Evolutionary conservation across 495 filamentous ascomycete genomes (phyloP).

Genomic region (Aspergillus nanangensis): DNA sequence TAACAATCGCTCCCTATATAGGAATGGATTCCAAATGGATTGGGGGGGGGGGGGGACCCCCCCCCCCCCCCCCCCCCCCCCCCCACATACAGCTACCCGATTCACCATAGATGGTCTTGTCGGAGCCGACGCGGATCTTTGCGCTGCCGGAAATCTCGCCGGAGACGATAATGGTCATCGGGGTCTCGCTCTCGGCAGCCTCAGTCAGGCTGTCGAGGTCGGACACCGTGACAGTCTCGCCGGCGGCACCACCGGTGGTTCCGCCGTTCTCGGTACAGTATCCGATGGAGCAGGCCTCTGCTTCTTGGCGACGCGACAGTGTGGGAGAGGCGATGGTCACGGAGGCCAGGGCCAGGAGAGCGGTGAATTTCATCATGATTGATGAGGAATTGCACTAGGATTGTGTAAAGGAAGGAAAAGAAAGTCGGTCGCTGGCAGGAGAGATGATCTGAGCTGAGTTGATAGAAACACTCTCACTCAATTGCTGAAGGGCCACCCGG

Average conservation of each 20-base stretch:
- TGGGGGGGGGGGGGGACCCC: too few relatives aligned
- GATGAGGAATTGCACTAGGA: background rate
- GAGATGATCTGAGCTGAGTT: background rate
- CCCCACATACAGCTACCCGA: conserved; percentile 5
- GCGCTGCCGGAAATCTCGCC: conserved; percentile 5
- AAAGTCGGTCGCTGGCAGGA: too few relatives aligned
- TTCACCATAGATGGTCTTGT: conserved; percentile 8
- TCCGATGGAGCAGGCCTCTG: conserved; percentile 5
- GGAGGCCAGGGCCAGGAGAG: conserved; percentile 4
- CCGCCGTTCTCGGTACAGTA: conserved; percentile 9
- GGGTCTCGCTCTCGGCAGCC: conserved; percentile 3
- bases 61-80: too few relatives aligned
- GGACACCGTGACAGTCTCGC: conserved; percentile 3
- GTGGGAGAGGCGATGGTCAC: conserved; percentile 4
- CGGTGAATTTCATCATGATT: conserved; percentile 2
- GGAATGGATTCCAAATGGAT: too few relatives aligned
- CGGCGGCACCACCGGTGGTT: conserved; percentile 6
- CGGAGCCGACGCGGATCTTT: conserved; percentile 1
- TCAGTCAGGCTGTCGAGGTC: conserved; percentile 3
- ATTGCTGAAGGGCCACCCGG: background rate
- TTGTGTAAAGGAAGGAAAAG: background rate
- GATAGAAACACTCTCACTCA: too few relatives aligned
- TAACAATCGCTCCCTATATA: too few relatives aligned
- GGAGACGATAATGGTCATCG: conserved; percentile 6
- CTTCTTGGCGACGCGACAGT: conserved; percentile 3